phyloP scores from a whole-genome alignment of 2,329 filamentous ascomycete species.

The Aureobasidium sp. region DNA sequence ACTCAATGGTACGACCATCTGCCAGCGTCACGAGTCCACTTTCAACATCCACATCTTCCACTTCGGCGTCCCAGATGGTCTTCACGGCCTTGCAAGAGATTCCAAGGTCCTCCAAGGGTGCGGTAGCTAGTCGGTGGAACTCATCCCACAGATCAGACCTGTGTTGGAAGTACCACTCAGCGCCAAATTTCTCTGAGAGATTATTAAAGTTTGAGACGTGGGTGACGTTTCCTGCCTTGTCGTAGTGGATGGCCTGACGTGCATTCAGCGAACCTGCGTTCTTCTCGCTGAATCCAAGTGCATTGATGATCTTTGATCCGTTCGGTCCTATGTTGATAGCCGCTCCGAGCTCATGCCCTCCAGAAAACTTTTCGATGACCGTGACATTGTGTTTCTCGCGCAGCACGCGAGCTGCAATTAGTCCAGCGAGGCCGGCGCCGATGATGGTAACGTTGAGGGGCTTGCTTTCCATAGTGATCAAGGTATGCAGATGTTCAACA shows the following conservation, averaged over 20 bases:
- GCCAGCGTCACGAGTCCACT: background rate
- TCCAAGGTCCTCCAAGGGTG: background rate
- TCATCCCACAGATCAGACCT: background rate
- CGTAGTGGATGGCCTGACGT: background rate
- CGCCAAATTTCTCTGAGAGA: background rate
- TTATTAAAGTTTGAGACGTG: background rate
- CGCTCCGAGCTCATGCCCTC: background rate
- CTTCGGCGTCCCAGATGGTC: no score
- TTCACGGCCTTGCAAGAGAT: no score
- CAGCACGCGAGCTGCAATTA: slow-evolving; percentile 1
- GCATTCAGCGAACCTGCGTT: background rate
- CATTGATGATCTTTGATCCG: background rate
- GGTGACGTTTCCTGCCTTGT: background rate
- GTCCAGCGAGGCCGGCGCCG: slow-evolving; percentile 10
- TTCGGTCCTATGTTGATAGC: slow-evolving; percentile 11
- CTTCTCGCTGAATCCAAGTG: background rate
- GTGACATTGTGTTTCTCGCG: slow-evolving; percentile 10
- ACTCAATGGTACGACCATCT: background rate
- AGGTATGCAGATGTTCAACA: no score
- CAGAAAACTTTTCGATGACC: background rate
- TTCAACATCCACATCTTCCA: background rate
- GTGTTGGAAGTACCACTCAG: background rate
- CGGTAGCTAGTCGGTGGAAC: background rate
- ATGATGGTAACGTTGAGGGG: slow-evolving; percentile 10
- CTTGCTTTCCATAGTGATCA: no score